Evolutionary conservation across 768 basidiomycete genomes (phyloP).

Genomic region (Termitomyces bulborhizus): DNA sequence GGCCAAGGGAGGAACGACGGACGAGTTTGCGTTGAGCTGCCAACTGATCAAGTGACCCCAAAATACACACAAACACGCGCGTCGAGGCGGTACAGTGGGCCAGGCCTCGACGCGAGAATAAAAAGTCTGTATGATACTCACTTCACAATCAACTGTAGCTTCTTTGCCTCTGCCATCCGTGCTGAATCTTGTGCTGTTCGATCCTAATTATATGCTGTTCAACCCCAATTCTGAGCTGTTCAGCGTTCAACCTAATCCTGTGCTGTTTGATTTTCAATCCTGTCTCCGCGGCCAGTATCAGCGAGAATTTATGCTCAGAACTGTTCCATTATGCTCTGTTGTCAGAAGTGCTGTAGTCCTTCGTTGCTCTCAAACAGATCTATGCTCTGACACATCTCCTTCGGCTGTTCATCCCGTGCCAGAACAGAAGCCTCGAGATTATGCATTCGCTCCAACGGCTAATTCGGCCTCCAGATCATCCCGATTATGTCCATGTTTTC

Average conservation of each 20-base stretch:
- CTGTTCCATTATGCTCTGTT: neutral
- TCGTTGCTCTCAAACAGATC: neutral
- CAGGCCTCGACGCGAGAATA: neutral
- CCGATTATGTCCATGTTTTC: conserved; percentile 7
- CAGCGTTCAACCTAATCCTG: too few relatives aligned
- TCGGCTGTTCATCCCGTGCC: neutral
- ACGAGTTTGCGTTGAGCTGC: conserved; percentile 14
- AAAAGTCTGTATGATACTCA: neutral
- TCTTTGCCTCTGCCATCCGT: too few relatives aligned
- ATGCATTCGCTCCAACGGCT: too few relatives aligned
- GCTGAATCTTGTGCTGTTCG: too few relatives aligned
- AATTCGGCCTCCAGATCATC: neutral
- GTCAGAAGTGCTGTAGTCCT: neutral
- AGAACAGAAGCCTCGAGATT: neutral
- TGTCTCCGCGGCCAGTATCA: neutral
- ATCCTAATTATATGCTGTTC: too few relatives aligned
- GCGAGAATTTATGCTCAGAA: neutral
- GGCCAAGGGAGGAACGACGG: conserved; percentile 12
- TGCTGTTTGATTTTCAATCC: too few relatives aligned
- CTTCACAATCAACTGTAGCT: too few relatives aligned
- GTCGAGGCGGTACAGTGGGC: conserved; percentile 1
- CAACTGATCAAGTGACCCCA: conserved; percentile 27
- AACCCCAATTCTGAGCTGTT: too few relatives aligned
- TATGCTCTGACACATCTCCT: neutral
- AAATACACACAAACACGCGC: conserved; percentile 25